Evolutionary conservation across 371 early-diverging fungal species (phyloP).

Genomic region (Blakeslea trispora): DNA sequence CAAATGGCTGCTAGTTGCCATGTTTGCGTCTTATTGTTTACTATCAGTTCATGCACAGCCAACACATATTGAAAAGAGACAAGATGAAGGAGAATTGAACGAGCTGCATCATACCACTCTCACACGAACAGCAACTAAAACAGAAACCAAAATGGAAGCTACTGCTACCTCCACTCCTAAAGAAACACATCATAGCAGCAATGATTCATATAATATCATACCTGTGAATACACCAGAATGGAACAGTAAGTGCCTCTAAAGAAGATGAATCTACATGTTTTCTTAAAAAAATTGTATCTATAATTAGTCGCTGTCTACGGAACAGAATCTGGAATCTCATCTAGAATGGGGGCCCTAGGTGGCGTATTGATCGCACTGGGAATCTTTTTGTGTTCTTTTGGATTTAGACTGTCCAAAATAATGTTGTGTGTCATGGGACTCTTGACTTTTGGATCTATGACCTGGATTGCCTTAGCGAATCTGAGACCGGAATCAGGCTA

Average conservation of each 20-base stretch:
- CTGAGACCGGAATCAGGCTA: constrained; percentile 18
- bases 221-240: constrained; percentile 7
- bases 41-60: constrained; percentile 6
- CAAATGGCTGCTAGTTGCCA: constrained; percentile 3
- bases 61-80: constrained; percentile 7
- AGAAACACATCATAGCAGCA: not conserved
- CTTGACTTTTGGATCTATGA: constrained; percentile 33
- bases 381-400: constrained; percentile 31
- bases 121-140: not conserved
- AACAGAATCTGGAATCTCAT: constrained; percentile 21
- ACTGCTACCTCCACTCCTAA: not conserved
- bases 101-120: constrained; percentile 2
- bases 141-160: not conserved
- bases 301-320: constrained; percentile 28
- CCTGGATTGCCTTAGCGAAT: constrained; percentile 29
- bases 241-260: constrained; percentile 17
- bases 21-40: not conserved
- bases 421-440: constrained; percentile 36
- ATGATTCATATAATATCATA: not conserved
- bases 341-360: constrained; percentile 30
- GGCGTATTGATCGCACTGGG: constrained; percentile 33
- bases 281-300: no score
- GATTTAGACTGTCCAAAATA: constrained; percentile 28
- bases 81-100: constrained; percentile 4
- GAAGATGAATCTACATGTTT: no score